These are phyloP conservation scores for Yueomyces sp. DNA, from an alignment of 805 yeast species.

Conservation along the genomic window DNA sequence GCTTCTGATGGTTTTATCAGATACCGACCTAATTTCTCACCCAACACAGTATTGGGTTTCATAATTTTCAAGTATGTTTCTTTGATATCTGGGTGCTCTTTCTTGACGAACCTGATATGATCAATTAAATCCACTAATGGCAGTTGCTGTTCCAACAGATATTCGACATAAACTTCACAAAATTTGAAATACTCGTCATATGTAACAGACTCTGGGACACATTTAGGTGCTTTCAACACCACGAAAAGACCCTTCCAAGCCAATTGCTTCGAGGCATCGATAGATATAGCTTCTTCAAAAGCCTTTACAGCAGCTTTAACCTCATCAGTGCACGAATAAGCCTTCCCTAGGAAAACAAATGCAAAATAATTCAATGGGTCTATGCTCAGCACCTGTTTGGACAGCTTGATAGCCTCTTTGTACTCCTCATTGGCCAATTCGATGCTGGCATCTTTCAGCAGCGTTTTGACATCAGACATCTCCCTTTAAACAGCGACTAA, in stretches of 20 bases:
- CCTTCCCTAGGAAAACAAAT: conserved; percentile 57
- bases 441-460: conserved; percentile 35
- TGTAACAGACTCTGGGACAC: conserved; percentile 24
- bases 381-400: conserved; percentile 39
- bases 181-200: conserved; percentile 32
- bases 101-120: conserved; percentile 34
- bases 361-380: conserved; percentile 56
- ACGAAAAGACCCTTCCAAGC: conserved; percentile 78
- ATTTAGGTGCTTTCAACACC: conserved; percentile 17
- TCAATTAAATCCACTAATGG: conserved; percentile 36
- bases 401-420: conserved; percentile 44
- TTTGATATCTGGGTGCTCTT: conserved; percentile 25
- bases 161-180: conserved; percentile 31
- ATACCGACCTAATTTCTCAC: conserved; percentile 36
- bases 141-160: conserved; percentile 30
- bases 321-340: conserved; percentile 29
- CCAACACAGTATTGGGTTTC: conserved; percentile 44
- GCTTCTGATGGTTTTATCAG: conserved; percentile 35
- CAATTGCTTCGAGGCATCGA: conserved; percentile 37
- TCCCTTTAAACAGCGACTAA: background rate
- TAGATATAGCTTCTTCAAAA: conserved; percentile 35
- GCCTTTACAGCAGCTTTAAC: conserved; percentile 12
- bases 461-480: conserved; percentile 24
- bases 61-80: conserved; percentile 37
- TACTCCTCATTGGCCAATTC: conserved; percentile 46